Evolutionary conservation across 208 protist species (phyloP).

Genomic region (Leishmania turanica): DNA sequence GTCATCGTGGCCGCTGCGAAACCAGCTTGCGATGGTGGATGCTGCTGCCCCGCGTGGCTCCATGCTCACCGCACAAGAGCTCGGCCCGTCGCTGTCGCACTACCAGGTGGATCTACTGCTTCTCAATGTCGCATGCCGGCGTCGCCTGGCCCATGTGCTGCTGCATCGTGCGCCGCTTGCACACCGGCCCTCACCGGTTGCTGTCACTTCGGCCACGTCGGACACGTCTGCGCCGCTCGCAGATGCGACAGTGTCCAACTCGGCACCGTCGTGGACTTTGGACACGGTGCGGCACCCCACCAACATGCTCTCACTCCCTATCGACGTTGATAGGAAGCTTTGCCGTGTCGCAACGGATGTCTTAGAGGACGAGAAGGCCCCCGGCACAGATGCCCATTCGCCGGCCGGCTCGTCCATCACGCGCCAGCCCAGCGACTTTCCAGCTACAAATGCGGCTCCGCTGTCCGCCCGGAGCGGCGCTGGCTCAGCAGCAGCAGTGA

Average conservation of each 20-base stretch:
- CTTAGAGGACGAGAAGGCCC: neutral
- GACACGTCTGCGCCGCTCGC: neutral
- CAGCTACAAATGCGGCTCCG: neutral
- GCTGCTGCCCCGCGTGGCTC: slow-evolving; percentile 5
- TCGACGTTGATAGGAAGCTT: neutral
- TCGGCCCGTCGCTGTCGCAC: slow-evolving; percentile 34
- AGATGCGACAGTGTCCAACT: neutral
- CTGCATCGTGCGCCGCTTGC: neutral
- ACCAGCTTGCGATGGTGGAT: neutral
- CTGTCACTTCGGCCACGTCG: neutral
- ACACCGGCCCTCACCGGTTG: neutral
- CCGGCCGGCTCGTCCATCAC: slow-evolving; percentile 18
- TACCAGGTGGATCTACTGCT: slow-evolving; percentile 75
- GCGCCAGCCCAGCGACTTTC: slow-evolving; percentile 11
- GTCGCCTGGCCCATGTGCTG: slow-evolving; percentile 45
- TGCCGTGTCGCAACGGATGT: neutral
- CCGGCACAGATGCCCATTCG: slow-evolving; percentile 5
- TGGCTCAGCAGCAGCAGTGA: neutral
- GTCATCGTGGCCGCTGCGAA: neutral
- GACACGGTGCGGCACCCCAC: neutral
- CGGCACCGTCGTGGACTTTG: neutral
- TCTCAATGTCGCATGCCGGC: slow-evolving; percentile 62
- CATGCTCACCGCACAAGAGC: slow-evolving; percentile 40
- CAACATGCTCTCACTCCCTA: neutral
- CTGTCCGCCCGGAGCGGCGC: neutral